These are phyloP conservation scores for Exophiala xenobiotica DNA, from an alignment of 2,329 filamentous ascomycete genomes.

Conservation along the genomic window DNA sequence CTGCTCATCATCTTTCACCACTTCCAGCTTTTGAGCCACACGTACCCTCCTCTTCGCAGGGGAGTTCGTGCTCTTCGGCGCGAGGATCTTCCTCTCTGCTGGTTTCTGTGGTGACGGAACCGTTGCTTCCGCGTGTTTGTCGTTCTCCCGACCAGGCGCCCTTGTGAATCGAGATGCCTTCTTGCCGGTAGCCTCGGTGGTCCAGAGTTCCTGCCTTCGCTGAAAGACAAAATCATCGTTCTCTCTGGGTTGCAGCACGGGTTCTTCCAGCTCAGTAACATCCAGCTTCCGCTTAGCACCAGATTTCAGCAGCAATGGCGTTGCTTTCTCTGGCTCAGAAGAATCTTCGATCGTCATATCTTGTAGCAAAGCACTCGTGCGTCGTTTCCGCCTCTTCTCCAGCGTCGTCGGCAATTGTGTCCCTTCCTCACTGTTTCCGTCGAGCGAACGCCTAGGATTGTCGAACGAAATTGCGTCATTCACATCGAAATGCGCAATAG, in stretches of 20 bases:
- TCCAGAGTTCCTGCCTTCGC: constrained; percentile 18
- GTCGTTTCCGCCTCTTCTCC: constrained; percentile 53
- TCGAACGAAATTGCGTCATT: constrained; percentile 50
- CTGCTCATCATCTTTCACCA: constrained; percentile 8
- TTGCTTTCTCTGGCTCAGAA: constrained; percentile 2
- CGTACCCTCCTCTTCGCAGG: constrained; percentile 27
- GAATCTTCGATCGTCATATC: constrained; percentile 40
- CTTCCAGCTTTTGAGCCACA: constrained; percentile 14
- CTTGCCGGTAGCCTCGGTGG: constrained; percentile 12
- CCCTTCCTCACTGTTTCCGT: constrained; percentile 32
- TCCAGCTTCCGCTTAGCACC: constrained; percentile 31
- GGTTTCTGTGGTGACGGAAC: constrained; percentile 19
- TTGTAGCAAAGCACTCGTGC: constrained; percentile 49
- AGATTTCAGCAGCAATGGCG: constrained; percentile 18
- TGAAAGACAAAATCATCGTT: constrained; percentile 30
- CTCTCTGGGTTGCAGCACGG: constrained; percentile 8
- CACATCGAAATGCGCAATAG: constrained; percentile 53
- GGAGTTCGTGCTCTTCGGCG: constrained; percentile 31
- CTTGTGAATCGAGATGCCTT: constrained; percentile 28
- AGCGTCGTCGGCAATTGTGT: constrained; percentile 46
- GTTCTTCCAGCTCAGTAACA: constrained; percentile 25
- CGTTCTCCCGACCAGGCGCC: constrained; percentile 21
- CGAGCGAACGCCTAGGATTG: constrained; percentile 28
- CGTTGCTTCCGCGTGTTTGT: constrained; percentile 4
- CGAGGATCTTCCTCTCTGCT: constrained; percentile 25